Percentiles rank a stretch among this genome's conserved stretches.
Evolutionary conservation across 139 green algal species (phyloP).

Genomic region (Asterochloris erici): DNA sequence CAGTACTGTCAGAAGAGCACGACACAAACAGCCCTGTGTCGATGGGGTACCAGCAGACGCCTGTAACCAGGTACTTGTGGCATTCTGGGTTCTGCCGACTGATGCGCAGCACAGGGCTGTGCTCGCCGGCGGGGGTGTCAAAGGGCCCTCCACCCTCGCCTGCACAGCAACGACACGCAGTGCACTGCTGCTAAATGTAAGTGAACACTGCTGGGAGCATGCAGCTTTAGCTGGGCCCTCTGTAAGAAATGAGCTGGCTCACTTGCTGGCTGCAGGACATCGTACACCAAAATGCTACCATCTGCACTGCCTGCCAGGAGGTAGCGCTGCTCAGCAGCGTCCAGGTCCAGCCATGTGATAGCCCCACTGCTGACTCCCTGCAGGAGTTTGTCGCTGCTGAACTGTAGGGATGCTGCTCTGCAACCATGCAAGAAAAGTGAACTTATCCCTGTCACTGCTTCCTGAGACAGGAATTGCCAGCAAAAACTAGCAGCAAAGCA

Average conservation of each 20-base stretch:
- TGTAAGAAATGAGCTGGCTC: not conserved
- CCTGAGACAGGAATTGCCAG: too few species aligned
- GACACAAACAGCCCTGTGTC: slow-evolving; percentile 81
- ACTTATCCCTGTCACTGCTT: too few species aligned
- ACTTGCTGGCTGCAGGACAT: slow-evolving; percentile 35
- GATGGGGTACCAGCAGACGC: slow-evolving; percentile 78
- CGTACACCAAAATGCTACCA: slow-evolving; percentile 49
- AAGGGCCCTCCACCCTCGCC: not conserved
- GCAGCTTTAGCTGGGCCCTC: not conserved
- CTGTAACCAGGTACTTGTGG: slow-evolving; percentile 47
- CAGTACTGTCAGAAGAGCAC: slow-evolving; percentile 54
- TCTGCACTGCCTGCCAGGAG: slow-evolving; percentile 47
- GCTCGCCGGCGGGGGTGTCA: not conserved
- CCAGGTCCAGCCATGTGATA: slow-evolving; percentile 58
- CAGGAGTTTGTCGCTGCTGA: slow-evolving; percentile 23
- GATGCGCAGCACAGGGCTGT: slow-evolving; percentile 7
- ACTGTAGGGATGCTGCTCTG: slow-evolving; percentile 14
- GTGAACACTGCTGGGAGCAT: not conserved
- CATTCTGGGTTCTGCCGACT: not conserved
- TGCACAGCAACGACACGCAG: not conserved
- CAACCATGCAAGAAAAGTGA: not conserved
- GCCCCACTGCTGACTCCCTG: slow-evolving; percentile 27
- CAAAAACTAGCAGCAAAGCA: too few species aligned
- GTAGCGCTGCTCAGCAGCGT: slow-evolving; percentile 65
- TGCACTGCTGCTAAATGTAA: not conserved